A percentile compares a stretch with the other conserved stretches of the same genome.
phyloP scores from a whole-genome alignment of 1,284 basidiomycete species.

The Fomitopsis schrenkii region DNA sequence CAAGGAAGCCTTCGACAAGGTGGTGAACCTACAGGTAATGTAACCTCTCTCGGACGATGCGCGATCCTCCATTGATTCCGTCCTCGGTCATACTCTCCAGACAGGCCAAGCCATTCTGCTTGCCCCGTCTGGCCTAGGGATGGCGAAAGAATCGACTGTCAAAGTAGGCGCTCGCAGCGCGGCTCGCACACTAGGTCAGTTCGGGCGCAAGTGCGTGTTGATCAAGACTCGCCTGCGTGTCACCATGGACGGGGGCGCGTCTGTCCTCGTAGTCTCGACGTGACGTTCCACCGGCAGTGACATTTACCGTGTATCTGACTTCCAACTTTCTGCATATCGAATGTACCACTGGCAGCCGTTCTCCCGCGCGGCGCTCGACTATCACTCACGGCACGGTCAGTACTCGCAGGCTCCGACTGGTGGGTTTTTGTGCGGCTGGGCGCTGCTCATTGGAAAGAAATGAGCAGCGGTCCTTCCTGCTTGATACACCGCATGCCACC shows the following conservation, averaged over 20 bases:
- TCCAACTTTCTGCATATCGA: not conserved
- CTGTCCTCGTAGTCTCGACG: slow-evolving; percentile 39
- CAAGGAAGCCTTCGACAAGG: slow-evolving; percentile 58
- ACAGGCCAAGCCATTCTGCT: slow-evolving; percentile 65
- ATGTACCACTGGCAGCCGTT: not conserved
- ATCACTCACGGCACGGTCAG: not conserved
- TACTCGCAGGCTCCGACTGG: not conserved
- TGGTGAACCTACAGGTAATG: slow-evolving; percentile 58
- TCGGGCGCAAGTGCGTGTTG: slow-evolving; percentile 54
- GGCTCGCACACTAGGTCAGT: slow-evolving; percentile 17
- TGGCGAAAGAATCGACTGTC: slow-evolving; percentile 12
- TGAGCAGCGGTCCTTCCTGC: not conserved
- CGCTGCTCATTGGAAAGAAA: not conserved
- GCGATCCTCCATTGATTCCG: not conserved
- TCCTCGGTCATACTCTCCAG: slow-evolving; percentile 27
- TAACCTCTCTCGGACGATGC: not conserved
- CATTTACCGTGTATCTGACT: not conserved
- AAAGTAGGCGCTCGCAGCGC: not conserved
- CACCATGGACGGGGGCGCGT: slow-evolving; percentile 61
- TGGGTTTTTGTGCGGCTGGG: not conserved
- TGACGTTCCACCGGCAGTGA: not conserved
- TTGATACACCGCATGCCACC: not conserved
- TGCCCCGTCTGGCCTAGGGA: slow-evolving; percentile 54
- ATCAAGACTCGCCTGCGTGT: slow-evolving; percentile 57
- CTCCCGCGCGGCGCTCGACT: not conserved